Conservation (phyloP, 2,329 filamentous ascomycete species). For the Diaporthe sp. region DNA sequence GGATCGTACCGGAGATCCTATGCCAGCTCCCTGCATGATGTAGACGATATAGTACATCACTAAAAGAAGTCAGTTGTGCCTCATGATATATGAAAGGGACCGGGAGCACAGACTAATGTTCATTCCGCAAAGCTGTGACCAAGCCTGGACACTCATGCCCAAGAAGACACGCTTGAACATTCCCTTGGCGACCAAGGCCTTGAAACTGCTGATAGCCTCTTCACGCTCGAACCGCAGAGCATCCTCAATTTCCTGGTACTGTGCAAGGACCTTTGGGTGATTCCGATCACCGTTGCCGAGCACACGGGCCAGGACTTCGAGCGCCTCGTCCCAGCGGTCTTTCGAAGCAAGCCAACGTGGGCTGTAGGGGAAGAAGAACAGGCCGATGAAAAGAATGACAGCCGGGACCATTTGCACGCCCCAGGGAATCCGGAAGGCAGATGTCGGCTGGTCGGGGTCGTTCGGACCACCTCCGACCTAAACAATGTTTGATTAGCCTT, state of each 20-base stretch:
- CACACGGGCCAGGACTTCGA: conserved; percentile 68
- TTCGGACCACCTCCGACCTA: conserved; percentile 61
- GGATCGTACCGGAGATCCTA: conserved; percentile 58
- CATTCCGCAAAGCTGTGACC: conserved; percentile 71
- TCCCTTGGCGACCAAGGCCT: conserved; percentile 60
- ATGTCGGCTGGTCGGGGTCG: conserved; percentile 62
- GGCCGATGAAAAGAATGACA: conserved; percentile 64
- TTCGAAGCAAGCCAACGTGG: conserved; percentile 79
- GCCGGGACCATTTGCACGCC: conserved; percentile 70
- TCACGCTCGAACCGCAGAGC: conserved; percentile 67
- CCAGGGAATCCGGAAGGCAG: conserved; percentile 73
- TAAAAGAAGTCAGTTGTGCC: not conserved
- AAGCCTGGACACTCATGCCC: conserved; percentile 71
- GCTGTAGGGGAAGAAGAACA: conserved; percentile 73
- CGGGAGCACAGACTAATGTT: conserved; percentile 61
- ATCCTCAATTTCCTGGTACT: conserved; percentile 72
- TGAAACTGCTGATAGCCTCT: conserved; percentile 61
- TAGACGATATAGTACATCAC: conserved; percentile 66
- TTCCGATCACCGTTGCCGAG: conserved; percentile 69
- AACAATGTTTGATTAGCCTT: not conserved
- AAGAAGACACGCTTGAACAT: conserved; percentile 69
- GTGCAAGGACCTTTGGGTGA: conserved; percentile 71
- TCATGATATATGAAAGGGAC: rapidly evolving
- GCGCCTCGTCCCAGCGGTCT: conserved; percentile 75
- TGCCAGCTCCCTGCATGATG: conserved; percentile 69